Conservation (phyloP, 2,329 filamentous ascomycete species). For the Sporothrix dimorphospora region DNA sequence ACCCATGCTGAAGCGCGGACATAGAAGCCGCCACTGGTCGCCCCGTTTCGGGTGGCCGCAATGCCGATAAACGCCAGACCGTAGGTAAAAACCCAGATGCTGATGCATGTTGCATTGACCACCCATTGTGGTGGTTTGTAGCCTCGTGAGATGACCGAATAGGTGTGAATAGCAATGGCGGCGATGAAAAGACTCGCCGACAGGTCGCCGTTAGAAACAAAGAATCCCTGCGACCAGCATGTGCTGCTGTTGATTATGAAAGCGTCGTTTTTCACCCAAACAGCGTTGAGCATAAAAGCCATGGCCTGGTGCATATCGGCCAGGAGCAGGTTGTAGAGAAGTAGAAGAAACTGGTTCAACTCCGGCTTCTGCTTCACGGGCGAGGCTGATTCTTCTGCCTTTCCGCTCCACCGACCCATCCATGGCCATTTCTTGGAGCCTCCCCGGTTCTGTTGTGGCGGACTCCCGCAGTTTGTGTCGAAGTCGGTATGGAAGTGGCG, state of each 20-base stretch:
- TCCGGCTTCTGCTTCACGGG: slow-evolving; percentile 18
- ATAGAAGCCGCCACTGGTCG: slow-evolving; percentile 46
- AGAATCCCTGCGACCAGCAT: slow-evolving; percentile 60
- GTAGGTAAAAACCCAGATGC: slow-evolving; percentile 56
- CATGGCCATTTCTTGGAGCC: not conserved
- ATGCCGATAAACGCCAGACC: slow-evolving; percentile 49
- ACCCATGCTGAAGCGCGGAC: slow-evolving; percentile 60
- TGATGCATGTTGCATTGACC: slow-evolving; percentile 49
- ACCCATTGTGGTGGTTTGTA: slow-evolving; percentile 49
- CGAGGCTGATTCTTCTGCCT: too few relatives aligned
- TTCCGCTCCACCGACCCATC: not conserved
- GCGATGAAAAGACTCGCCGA: slow-evolving; percentile 62
- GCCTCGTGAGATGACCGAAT: slow-evolving; percentile 55
- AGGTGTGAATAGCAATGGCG: slow-evolving; percentile 61
- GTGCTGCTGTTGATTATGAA: slow-evolving; percentile 52
- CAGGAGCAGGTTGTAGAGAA: slow-evolving; percentile 62
- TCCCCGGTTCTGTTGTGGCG: not conserved
- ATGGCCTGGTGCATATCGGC: slow-evolving; percentile 61
- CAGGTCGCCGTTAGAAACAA: slow-evolving; percentile 61
- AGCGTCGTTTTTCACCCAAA: slow-evolving; percentile 53
- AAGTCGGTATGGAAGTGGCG: slow-evolving; percentile 33
- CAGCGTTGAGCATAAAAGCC: slow-evolving; percentile 58
- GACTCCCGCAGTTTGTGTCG: not conserved
- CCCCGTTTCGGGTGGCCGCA: slow-evolving; percentile 37
- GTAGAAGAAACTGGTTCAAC: slow-evolving; percentile 60